Evolutionary conservation across 1,284 basidiomycete species (phyloP), one percentile per base, ranked within the genome.

Genomic region (Cerrena zonata): DNA sequence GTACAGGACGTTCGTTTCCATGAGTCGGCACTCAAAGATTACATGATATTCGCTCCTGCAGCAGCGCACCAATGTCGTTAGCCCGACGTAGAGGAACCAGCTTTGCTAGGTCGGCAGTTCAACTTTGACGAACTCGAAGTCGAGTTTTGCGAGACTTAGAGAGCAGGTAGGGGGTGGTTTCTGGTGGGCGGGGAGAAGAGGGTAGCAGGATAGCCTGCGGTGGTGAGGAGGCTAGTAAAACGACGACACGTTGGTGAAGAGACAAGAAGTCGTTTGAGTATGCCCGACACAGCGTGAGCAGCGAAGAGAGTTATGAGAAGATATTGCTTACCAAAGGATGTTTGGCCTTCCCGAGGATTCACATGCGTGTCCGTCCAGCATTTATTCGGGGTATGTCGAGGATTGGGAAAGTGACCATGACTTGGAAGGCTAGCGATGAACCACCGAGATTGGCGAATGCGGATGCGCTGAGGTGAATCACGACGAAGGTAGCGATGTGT

Each of bases 381-480:
- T 40, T 43, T 27, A 37, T 25, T 26, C 4, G 11, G 18, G 13
- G 30, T 39, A 15, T 39, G 37, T n/a, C n/a, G n/a, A n/a, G n/a
- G n/a, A n/a, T n/a, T n/a, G 21, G 13, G 4, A 15, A 18, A 65
- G 71, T 50, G 51, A 85, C 88, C 87, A 89, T 85, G 27, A 79
- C 77, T 58, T 79, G 78, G 0, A 84, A 86, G 5, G 87, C 72
- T 18, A 83, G 56, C 5, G 69, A 73, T 0, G 84, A 78, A 0
- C 88, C 86, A 5, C 87, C 86, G 0, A 87, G 27, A 55, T 74
- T 85, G 1, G 85, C 85, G 13, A 83, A 59, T 1, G 75, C 67
- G 1, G 88, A 88, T 0, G 87, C 84, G 2, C 82, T 74, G 13
- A 90, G 70, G 61, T 91, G 88, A 36, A 87, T 73, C 11, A 84